Percentiles rank a stretch among this genome's conserved stretches.
Evolutionary conservation across 768 basidiomycete species (phyloP).

Genomic region (Boletus vermiculosoides): DNA sequence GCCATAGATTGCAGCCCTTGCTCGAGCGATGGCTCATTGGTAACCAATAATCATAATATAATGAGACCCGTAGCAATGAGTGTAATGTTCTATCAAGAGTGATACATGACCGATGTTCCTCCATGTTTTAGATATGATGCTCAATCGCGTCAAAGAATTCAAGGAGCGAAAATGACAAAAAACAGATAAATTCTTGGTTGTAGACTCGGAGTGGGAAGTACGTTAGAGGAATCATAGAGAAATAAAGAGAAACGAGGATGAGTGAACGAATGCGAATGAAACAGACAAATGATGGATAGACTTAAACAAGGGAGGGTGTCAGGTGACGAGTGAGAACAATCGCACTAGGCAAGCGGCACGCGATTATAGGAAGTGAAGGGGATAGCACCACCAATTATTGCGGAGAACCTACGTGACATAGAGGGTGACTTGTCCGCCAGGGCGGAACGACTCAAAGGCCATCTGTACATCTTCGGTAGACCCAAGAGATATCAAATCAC

Average conservation of each 20-base stretch:
- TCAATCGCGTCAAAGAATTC: constrained; percentile 16
- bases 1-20: background rate
- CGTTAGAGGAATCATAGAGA: constrained; percentile 19
- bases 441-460: constrained; percentile 83
- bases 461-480: constrained; percentile 93
- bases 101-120: constrained; percentile 38
- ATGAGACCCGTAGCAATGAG: constrained; percentile 34
- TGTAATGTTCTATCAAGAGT: constrained; percentile 36
- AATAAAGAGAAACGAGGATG: constrained; percentile 8
- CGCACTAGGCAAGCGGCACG: constrained; percentile 6
- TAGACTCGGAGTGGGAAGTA: constrained; percentile 9
- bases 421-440: constrained; percentile 78
- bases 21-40: background rate
- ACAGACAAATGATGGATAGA: constrained; percentile 14
- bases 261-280: constrained; percentile 24
- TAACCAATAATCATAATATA: constrained; percentile 29
- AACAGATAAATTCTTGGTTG: constrained; percentile 1
- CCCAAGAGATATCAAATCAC: constrained; percentile 83
- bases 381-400: background rate
- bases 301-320: constrained; percentile 9
- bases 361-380: background rate
- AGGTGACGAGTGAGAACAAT: constrained; percentile 9
- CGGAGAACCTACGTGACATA: constrained; percentile 62
- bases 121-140: constrained; percentile 33
- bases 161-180: constrained; percentile 12